Evolutionary conservation across 768 basidiomycete species (phyloP), one percentile per base, ranked within the genome.

Genomic region (Fistulinella prunicolor): DNA sequence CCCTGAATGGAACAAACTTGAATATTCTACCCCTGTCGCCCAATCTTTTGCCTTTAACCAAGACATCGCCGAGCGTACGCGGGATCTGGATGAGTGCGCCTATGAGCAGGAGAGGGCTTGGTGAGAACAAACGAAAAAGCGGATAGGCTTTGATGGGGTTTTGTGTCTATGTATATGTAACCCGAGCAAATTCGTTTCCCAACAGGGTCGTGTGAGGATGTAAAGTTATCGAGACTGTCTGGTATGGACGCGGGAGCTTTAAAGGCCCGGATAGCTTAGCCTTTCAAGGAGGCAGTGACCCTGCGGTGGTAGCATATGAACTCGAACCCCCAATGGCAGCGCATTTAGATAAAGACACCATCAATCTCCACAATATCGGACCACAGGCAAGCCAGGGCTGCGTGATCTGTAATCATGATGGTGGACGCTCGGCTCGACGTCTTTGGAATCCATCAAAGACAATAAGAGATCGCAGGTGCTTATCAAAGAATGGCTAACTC

Each of bases 1-100:
- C 12, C 69, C 69, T 10, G 69, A 71, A 41, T 68, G 60, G 46
- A 70, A 70, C 40, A 70, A 35, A 29, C 38, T 67, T 13, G 69
- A 70, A 47, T 70, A 70, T 42, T 66, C 65, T 20, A 62, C 49
- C 5, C 62, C 66, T 0, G 57, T 57, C 32, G 46, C 49, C 66
- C 56, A 66, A 36, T 66, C 65, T 26, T 51, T 68, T 9, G 50
- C 59, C 24, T 62, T 62, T 23, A 66, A 40, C 65, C 64, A 66
- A 48, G 66, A 66, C 66, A 66, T 68, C 0, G 19, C 3, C 1
- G 17, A 29, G 22, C n/a, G n/a, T n/a, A n/a, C n/a, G n/a, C n/a
- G n/a, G 2, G 32, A n/a, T 13, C 12, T 3, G 37, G 38, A 24
- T n/a, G 30, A 50, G 17, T 8, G 32, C 23, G 30, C 30, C 29